Percentiles rank a stretch among this genome's conserved stretches.
These are phyloP conservation scores for Globomyces pollinis-pini DNA, from an alignment of 192 early-diverging fungal species.

Conservation along the genomic window DNA sequence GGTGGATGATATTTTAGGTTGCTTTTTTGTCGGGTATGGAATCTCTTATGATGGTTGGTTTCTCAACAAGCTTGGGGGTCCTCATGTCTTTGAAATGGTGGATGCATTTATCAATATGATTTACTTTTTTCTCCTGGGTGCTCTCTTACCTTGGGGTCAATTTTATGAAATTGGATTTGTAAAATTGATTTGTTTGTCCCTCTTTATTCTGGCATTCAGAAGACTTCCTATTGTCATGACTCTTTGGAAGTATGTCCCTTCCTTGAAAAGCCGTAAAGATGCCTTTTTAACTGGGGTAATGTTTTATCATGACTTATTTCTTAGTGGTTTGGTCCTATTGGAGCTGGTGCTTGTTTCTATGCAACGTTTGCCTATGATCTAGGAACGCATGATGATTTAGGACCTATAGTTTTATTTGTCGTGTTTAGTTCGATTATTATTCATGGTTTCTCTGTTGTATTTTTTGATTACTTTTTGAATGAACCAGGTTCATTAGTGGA, in stretches of 20 bases:
- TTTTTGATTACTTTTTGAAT: constrained; percentile 30
- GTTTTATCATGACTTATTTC: too few species aligned
- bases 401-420: constrained; percentile 39
- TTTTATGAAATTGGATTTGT: constrained; percentile 52
- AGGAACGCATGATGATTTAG: constrained; percentile 19
- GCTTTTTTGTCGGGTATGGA: constrained; percentile 14
- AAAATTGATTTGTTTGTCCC: too few species aligned
- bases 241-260: constrained; percentile 58
- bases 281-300: too few species aligned
- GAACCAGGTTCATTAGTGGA: too few species aligned
- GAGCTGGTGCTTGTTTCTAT: constrained; percentile 59
- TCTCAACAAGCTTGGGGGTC: constrained; percentile 67
- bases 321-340: constrained; percentile 91
- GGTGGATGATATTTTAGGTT: constrained; percentile 61
- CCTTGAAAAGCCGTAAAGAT: constrained; percentile 52
- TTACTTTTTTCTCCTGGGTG: constrained; percentile 59
- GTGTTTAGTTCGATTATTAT: constrained; percentile 76
- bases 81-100: constrained; percentile 83
- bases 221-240: constrained; percentile 64
- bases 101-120: constrained; percentile 80
- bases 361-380: too few species aligned
- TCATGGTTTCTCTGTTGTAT: constrained; percentile 72
- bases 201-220: constrained; percentile 61
- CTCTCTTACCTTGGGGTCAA: constrained; percentile 15
- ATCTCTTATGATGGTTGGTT: constrained; percentile 76